Evolutionary conservation across 2,329 filamentous ascomycete species (phyloP), one percentile per base, ranked within the genome.

Genomic region (Alternaria brassicae): DNA sequence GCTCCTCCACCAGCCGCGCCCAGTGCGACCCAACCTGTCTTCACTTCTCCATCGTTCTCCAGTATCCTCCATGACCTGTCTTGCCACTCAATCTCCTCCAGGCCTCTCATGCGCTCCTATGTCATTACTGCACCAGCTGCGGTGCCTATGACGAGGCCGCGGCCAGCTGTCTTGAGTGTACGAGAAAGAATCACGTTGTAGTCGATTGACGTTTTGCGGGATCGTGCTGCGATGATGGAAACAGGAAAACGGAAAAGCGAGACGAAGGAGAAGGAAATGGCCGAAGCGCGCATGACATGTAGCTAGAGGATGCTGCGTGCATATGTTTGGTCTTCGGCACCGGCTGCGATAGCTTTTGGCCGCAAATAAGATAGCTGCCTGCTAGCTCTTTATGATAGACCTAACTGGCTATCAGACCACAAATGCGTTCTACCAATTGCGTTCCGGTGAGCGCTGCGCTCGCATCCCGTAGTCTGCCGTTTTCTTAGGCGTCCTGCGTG

Each of bases 21-120:
- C 17, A 82, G 78, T 19, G 81, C 83, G 80, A 82, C 87, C 67
- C 85, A 84, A 69, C 89, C 87, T 48, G 80, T 81, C 65, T 85
- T 80, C 0, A 85, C 69, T 78, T 90, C 87, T 0, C 69, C 68
- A 28, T 66, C 65, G 62, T 85, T 89, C 75, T 85, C 85, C 41
- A 88, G 66, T 49, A 90, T 69, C 28, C 88, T 78, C 86, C 87
- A 90, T 56, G 83, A 82, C 17, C 88, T 80, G 70, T 90, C 87
- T 68, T 84, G 76, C 87, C 87, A 90, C 73, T 90, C 87, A 30
- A 90, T 85, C 39, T 83, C 79, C 64, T 86, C 82, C 15, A 81
- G 79, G 0, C 84, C 85, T 53, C 77, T 77, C 87, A 90, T 89
- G 2, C 82, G 78, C 0, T 70, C 78, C 27, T 76, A 72, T 4